phyloP scores from a whole-genome alignment of 2,329 filamentous ascomycete genomes.

The Hysterium pulicare region DNA sequence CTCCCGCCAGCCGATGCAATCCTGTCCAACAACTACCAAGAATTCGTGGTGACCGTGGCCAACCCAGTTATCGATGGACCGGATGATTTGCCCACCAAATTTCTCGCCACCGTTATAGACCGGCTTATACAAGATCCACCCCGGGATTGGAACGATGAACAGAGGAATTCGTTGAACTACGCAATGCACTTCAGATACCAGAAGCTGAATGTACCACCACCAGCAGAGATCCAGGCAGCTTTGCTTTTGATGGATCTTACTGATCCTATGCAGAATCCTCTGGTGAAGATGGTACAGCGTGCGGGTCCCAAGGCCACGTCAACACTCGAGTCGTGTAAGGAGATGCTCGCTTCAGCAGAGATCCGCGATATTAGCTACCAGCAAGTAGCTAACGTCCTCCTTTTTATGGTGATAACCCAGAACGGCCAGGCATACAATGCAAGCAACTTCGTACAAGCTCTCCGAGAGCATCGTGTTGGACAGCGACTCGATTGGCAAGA shows the following conservation, averaged over 20 bases:
- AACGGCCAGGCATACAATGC: conserved; percentile 62
- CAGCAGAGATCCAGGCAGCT: conserved; percentile 66
- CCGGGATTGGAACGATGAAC: conserved; percentile 75
- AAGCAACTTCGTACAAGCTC: conserved; percentile 63
- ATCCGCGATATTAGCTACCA: conserved; percentile 70
- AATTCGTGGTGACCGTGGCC: conserved; percentile 74
- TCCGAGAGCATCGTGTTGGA: conserved; percentile 54
- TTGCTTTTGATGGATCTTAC: conserved; percentile 67
- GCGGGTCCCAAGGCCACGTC: conserved; percentile 72
- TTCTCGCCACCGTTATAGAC: conserved; percentile 78
- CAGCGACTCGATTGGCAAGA: conserved; percentile 62
- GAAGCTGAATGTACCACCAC: conserved; percentile 60
- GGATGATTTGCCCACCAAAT: conserved; percentile 63
- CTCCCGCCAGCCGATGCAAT: conserved; percentile 74
- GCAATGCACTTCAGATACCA: conserved; percentile 63
- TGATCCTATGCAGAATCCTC: conserved; percentile 56
- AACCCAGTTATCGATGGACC: conserved; percentile 56
- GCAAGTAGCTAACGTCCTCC: conserved; percentile 76
- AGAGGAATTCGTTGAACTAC: conserved; percentile 64
- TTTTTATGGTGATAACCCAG: conserved; percentile 64
- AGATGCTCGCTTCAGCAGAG: conserved; percentile 55
- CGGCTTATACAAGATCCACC: conserved; percentile 84
- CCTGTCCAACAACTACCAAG: conserved; percentile 71
- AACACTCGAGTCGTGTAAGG: conserved; percentile 67
- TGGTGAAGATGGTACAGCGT: conserved; percentile 65